Conservation (phyloP, 2,329 filamentous ascomycete species). For the Ramichloridium luteum region DNA sequence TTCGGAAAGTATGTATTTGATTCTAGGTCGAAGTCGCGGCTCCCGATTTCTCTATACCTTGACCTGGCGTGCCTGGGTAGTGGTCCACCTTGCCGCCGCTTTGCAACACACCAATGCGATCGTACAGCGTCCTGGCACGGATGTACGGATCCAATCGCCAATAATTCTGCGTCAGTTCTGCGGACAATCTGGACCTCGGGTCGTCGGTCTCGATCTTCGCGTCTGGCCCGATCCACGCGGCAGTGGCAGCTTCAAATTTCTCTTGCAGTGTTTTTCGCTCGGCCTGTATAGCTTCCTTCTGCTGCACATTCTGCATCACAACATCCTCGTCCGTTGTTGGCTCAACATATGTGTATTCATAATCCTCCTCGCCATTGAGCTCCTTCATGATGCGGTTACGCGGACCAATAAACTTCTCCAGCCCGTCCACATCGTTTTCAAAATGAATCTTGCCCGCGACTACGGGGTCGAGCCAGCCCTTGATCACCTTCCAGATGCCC, state of each 20-base stretch:
- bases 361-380: conserved; percentile 75
- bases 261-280: conserved; percentile 55
- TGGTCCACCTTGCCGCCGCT: conserved; percentile 57
- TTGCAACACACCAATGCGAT: conserved; percentile 62
- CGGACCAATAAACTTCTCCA: conserved; percentile 61
- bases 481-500: conserved; percentile 92
- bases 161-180: conserved; percentile 59
- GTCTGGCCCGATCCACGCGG: conserved; percentile 55
- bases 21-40: no score
- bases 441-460: conserved; percentile 92
- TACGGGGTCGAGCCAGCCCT: conserved; percentile 91
- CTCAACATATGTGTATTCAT: conserved; percentile 72
- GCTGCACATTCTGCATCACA: conserved; percentile 50
- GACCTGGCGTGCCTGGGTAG: no score
- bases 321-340: conserved; percentile 65
- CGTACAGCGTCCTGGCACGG: conserved; percentile 70
- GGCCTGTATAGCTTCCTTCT: conserved; percentile 50
- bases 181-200: conserved; percentile 50
- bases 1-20: no score
- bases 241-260: conserved; percentile 61
- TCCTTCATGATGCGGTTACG: conserved; percentile 63
- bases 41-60: no score
- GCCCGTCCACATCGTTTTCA: conserved; percentile 66
- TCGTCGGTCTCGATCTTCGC: conserved; percentile 30
- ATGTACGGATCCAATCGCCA: conserved; percentile 85